These are phyloP conservation scores for Fusarium praegraminearum DNA, from an alignment of 2,329 filamentous ascomycete species.

Conservation along the genomic window DNA sequence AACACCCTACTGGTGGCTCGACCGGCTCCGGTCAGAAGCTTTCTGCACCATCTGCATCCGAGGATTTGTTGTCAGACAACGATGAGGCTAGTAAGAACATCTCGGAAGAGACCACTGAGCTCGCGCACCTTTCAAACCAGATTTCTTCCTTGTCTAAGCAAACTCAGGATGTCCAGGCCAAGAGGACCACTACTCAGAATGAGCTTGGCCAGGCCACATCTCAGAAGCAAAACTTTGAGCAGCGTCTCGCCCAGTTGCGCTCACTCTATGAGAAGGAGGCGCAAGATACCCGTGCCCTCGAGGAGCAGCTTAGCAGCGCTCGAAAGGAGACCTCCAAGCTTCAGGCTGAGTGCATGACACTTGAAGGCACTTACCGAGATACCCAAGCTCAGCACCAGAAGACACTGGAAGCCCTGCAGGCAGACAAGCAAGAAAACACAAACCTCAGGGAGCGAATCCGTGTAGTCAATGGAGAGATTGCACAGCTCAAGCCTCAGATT, in stretches of 20 bases:
- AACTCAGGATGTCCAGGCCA: constrained; percentile 91
- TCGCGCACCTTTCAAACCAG: constrained; percentile 96
- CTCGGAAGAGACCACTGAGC: constrained; percentile 88
- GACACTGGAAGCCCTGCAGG: constrained; percentile 77
- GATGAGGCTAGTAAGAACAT: constrained; percentile 92
- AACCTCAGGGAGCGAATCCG: constrained; percentile 89
- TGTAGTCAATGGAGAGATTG: constrained; percentile 83
- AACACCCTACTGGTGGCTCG: constrained; percentile 78
- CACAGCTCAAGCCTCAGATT: constrained; percentile 86
- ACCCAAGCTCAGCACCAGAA: constrained; percentile 86
- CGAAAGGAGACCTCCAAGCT: constrained; percentile 86
- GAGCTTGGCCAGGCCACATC: constrained; percentile 83
- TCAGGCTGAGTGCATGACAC: constrained; percentile 82
- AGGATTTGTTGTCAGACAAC: constrained; percentile 91
- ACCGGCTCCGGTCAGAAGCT: constrained; percentile 47
- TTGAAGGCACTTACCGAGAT: constrained; percentile 85
- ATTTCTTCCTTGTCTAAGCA: constrained; percentile 91
- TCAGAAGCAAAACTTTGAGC: constrained; percentile 94
- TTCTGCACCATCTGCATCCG: constrained; percentile 66
- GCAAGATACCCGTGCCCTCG: constrained; percentile 83
- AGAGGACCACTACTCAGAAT: constrained; percentile 81
- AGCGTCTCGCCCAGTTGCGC: constrained; percentile 86
- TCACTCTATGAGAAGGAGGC: constrained; percentile 94
- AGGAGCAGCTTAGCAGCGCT: constrained; percentile 82
- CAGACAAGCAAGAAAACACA: constrained; percentile 90